Conservation (phyloP, 1,284 basidiomycete genomes). For the Dichomitus squalens region DNA sequence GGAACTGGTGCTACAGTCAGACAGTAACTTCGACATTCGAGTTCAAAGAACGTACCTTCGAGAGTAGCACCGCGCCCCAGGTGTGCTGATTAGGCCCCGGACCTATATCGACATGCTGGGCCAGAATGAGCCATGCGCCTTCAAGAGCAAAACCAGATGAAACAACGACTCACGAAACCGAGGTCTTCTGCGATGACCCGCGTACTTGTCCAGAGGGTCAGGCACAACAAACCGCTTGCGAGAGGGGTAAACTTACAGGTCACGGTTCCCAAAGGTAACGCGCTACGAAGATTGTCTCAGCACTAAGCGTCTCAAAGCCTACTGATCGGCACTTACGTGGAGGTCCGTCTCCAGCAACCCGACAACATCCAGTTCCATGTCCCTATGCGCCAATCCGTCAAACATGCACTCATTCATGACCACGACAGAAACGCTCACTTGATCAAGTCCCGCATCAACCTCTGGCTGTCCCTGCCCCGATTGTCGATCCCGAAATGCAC, state of each 20-base stretch:
- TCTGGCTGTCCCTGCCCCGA: slow-evolving; percentile 81
- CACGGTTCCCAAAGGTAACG: slow-evolving; percentile 87
- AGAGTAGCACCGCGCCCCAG: slow-evolving; percentile 86
- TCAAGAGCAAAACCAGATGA: background rate
- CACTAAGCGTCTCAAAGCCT: background rate
- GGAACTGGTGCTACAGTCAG: slow-evolving; percentile 56
- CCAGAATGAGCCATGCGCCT: slow-evolving; percentile 7
- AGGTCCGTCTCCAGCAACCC: slow-evolving; percentile 89
- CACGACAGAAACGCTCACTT: slow-evolving; percentile 40
- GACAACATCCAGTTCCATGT: slow-evolving; percentile 82
- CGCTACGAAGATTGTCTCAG: slow-evolving; percentile 48
- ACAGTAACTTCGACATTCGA: background rate
- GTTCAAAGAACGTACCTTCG: slow-evolving; percentile 59
- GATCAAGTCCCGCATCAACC: slow-evolving; percentile 76
- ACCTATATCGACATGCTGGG: slow-evolving; percentile 77
- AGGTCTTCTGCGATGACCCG: slow-evolving; percentile 78
- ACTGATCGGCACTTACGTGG: slow-evolving; percentile 54
- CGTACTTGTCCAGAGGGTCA: slow-evolving; percentile 50
- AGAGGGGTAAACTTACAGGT: slow-evolving; percentile 58
- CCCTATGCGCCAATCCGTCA: slow-evolving; percentile 41
- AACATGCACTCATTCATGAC: background rate
- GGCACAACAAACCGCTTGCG: background rate
- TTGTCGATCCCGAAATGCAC: slow-evolving; percentile 90
- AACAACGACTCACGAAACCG: slow-evolving; percentile 66
- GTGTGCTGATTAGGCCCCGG: slow-evolving; percentile 91